Evolutionary conservation across 2,329 filamentous ascomycete species (phyloP).

Genomic region (Zymoseptoria ardabiliae): DNA sequence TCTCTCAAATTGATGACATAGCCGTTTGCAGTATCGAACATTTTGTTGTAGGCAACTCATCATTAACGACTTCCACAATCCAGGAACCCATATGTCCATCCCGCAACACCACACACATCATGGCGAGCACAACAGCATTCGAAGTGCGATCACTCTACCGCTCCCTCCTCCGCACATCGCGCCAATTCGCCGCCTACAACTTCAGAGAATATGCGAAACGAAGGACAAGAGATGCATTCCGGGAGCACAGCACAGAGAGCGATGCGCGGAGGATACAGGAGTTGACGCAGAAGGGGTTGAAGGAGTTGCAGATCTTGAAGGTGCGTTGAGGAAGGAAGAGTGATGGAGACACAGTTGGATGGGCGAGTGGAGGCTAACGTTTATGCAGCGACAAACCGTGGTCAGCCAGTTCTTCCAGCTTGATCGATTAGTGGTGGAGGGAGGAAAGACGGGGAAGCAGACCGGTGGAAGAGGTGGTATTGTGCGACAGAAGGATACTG

Average conservation of each 20-base stretch:
- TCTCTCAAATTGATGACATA: constrained; percentile 1
- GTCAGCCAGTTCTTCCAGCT: constrained; percentile 93
- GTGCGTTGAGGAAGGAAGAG: constrained; percentile 43
- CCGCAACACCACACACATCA: background rate
- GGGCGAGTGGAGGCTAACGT: background rate
- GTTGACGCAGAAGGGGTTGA: constrained; percentile 77
- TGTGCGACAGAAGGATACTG: constrained; percentile 69
- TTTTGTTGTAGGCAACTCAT: background rate
- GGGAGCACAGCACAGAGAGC: constrained; percentile 64
- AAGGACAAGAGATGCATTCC: constrained; percentile 83
- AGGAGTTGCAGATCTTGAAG: constrained; percentile 85
- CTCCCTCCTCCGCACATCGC: constrained; percentile 76
- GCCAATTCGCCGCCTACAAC: constrained; percentile 89
- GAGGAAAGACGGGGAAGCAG: constrained; percentile 71
- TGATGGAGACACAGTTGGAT: background rate
- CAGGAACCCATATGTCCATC: background rate
- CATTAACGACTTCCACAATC: background rate
- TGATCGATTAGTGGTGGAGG: constrained; percentile 86
- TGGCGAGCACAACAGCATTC: constrained; percentile 16
- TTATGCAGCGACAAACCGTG: constrained; percentile 76
- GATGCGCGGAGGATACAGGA: constrained; percentile 78
- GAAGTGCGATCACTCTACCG: constrained; percentile 54
- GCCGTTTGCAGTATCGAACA: background rate
- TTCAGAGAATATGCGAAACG: constrained; percentile 95
- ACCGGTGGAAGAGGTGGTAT: constrained; percentile 59